Evolutionary conservation across 345 rosid genomes (phyloP), one percentile per base, ranked within the genome.

Genomic region (Microcos paniculata): DNA sequence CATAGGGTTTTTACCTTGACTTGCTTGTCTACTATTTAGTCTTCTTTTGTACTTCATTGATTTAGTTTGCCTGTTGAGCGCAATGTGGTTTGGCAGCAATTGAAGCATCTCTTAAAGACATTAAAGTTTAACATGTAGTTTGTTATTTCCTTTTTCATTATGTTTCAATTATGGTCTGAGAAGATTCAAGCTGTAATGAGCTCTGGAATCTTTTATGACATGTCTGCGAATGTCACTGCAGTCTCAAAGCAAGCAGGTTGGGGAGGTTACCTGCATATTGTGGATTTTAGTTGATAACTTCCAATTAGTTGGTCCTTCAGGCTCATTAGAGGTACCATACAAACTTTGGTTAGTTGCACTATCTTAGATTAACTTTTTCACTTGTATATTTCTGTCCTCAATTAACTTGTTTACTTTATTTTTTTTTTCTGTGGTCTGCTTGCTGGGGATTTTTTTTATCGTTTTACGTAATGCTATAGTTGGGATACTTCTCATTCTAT

Each of bases 201-300:
- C 80, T 62, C 70, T 64, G 71, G 80, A 78, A 75, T 71, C 72
- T 62, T 84, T 83, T 77, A 82, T 87, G 87, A 85, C 82, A 76
- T 87, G 57, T 87, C 90, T 89, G 85, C 79, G 64, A 84, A 89
- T 91, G 90, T 80, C 77, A 84, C 84, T 89, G 96, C 96, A 91
- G 96, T 87, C 84, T 74, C 84, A 76, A 78, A 80, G 87, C 91
- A 81, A 82, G 91, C 90, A 90, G 88, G 87, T 88, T 80, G 83
- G 68, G 89, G 90, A 85, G 87, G 83, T 93, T 84, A 79, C 86
- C 87, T 84, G 85, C 83, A 72, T 72, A 62, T 80, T 80, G 78
- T 78, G 87, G 87, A 81, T 78, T 82, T 77, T 80, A 79, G 84
- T 78, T n/a, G n/a, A n/a, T 82, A 87, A 87, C 90, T 80, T 85